Evolutionary conservation across 192 early-diverging fungal species (phyloP), one percentile per base, ranked within the genome.

Genomic region (Podila minutissima): DNA sequence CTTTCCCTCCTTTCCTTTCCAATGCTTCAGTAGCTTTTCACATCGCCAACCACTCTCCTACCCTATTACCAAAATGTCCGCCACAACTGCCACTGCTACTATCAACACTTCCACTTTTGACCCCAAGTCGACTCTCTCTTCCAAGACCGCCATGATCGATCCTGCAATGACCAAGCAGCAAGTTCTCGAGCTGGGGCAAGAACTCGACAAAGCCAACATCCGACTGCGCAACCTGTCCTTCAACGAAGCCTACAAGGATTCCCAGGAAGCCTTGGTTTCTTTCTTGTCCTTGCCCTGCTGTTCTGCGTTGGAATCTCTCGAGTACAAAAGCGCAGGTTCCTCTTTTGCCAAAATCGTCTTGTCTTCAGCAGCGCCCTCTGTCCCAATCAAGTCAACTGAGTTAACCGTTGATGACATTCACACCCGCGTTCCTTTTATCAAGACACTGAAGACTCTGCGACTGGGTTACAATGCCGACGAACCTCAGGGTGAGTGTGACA

Each of bases 391-490:
- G 29, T 60, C 13, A 24, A 1, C n/a, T 12, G 31, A 24, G 24
- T 24, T 31, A 2, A 24, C 29, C 13, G 31, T 31, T 29, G 59
- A 60, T 15, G 28, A 60, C 15, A 31, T 60, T 19, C 28, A 69
- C 7, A 26, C 6, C 17, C 55, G 32, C 29, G 53, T 29, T 0
- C 74, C 74, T 8, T 70, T 64, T 13, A 13, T 13, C n/a, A 66
- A 66, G 46, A 59, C 74, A 0, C 35, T 76, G 62, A 76, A 19
- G 24, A 9, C 33, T 10, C 57, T 76, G 0, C 51, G 53, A 32
- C 61, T 76, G 17, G 74, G 74, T 6, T 70, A 69, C 62, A 76
- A 76, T 58, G 68, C 74, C 4, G 74, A 76, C 46, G 46, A 57
- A 1, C 66, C 74, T 17, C 74, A 69, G 32, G 46, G 38, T 19